Base-by-base conservation (phyloP, 805 yeast species). In the Hyphopichia homilentoma region DNA sequence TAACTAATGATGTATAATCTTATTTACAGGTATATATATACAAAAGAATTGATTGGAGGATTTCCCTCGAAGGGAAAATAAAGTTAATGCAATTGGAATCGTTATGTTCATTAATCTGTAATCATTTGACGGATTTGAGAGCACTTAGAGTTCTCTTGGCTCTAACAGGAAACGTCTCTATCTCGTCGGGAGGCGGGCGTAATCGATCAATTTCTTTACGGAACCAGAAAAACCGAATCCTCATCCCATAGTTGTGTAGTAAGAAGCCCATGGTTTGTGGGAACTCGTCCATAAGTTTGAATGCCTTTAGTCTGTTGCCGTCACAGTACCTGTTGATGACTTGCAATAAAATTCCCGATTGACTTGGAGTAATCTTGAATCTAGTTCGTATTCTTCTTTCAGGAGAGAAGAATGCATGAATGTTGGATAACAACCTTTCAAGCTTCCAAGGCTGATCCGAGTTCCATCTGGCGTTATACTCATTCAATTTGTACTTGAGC, bases 221-320 rank as follows among this genome's bases (percentile, higher is more conserved):
- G n/a, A n/a, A n/a, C n/a, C n/a, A n/a, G n/a, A n/a, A n/a, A n/a
- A n/a, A n/a, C n/a, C n/a, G n/a, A n/a, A n/a, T n/a, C n/a, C n/a
- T n/a, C n/a, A n/a, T n/a, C n/a, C n/a, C n/a, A n/a, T n/a, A n/a
- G n/a, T n/a, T n/a, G n/a, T n/a, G n/a, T n/a, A n/a, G n/a, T 27
- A 61, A 41, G 28, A 42, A 57, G 38, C 58, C 65, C 23, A 63
- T 45, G 5, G 65, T 50, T 18, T 47, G 50, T 6, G 68, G 69
- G 33, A 40, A 64, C 25, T 52, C 41, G 30, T 61, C 63, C 54
- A 56, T 55, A 30, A 62, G 40, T 16, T 36, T 32, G 32, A 52
- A 61, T 12, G 61, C 58, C 17, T 41, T 32, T 5, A 16, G 29
- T 16, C 40, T 34, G 30, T 50, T 47, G 6, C 40, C 44, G 9